phyloP scores from a whole-genome alignment of 2,329 filamentous ascomycete genomes.

The Penicillium sp. region DNA sequence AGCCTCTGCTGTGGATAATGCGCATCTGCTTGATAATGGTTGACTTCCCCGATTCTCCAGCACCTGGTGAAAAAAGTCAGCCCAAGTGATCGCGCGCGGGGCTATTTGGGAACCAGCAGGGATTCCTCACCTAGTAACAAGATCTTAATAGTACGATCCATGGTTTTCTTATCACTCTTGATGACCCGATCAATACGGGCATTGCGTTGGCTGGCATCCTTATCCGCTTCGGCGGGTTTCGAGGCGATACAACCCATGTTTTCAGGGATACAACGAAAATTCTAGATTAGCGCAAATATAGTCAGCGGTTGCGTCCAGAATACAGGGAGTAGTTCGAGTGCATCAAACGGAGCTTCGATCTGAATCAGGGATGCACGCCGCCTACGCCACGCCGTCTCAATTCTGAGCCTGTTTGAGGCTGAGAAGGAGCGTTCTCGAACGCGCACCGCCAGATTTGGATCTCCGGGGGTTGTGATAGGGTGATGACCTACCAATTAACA shows the following conservation, averaged over 20 bases:
- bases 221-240: slow-evolving; percentile 43
- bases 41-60: slow-evolving; percentile 93
- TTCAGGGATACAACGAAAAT: background rate
- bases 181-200: slow-evolving; percentile 82
- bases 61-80: slow-evolving; percentile 61
- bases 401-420: background rate
- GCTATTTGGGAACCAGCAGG: background rate
- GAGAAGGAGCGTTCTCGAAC: background rate
- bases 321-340: too few relatives aligned
- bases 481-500: slow-evolving; percentile 6
- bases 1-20: slow-evolving; percentile 91
- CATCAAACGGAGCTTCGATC: slow-evolving; percentile 2
- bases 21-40: slow-evolving; percentile 99
- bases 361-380: slow-evolving; percentile 25
- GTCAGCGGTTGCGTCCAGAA: slow-evolving; percentile 4
- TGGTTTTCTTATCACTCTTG: slow-evolving; percentile 81
- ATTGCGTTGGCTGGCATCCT: slow-evolving; percentile 44
- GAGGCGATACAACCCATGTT: slow-evolving; percentile 49
- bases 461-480: slow-evolving; percentile 1
- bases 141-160: slow-evolving; percentile 89
- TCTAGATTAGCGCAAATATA: background rate
- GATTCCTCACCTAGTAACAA: slow-evolving; percentile 74
- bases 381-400: background rate
- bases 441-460: background rate
- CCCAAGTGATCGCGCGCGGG: background rate